phyloP scores from a whole-genome alignment of 1,284 basidiomycete species.

The Pterulicium gracile region DNA sequence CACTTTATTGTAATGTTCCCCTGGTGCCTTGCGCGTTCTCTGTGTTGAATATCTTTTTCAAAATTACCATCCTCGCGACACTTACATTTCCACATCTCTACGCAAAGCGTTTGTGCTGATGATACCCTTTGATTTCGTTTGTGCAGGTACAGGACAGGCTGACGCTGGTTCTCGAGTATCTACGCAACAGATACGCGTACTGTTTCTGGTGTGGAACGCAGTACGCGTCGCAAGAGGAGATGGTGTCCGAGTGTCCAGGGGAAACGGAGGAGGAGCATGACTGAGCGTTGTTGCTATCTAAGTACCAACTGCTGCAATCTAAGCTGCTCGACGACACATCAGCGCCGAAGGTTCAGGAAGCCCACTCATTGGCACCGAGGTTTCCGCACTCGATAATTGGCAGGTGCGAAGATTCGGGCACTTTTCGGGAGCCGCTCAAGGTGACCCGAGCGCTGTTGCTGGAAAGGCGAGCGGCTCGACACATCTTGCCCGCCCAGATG shows the following conservation, averaged over 20 bases:
- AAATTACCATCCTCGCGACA: no score
- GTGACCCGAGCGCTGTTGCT: no score
- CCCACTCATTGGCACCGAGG: no score
- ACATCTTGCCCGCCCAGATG: no score
- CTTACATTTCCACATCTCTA: constrained; percentile 9
- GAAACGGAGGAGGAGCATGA: constrained; percentile 70
- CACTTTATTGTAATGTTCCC: no score
- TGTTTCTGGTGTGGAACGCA: constrained; percentile 84
- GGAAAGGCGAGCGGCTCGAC: no score
- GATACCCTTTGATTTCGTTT: constrained; percentile 8
- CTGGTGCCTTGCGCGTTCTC: constrained; percentile 10
- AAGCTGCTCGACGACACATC: neutral
- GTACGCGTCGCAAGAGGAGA: constrained; percentile 52
- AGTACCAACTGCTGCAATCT: neutral
- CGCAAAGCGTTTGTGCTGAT: constrained; percentile 7
- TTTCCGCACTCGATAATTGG: no score
- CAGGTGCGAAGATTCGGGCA: no score
- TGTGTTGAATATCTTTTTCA: constrained; percentile 6
- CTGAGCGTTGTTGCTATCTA: constrained; percentile 19
- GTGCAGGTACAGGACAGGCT: constrained; percentile 60
- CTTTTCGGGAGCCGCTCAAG: no score
- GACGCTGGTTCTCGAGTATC: constrained; percentile 55
- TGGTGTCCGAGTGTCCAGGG: constrained; percentile 65
- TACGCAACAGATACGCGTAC: constrained; percentile 61
- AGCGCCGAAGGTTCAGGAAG: no score